Conservation (phyloP, 805 yeast species). For the Candida maesae region DNA sequence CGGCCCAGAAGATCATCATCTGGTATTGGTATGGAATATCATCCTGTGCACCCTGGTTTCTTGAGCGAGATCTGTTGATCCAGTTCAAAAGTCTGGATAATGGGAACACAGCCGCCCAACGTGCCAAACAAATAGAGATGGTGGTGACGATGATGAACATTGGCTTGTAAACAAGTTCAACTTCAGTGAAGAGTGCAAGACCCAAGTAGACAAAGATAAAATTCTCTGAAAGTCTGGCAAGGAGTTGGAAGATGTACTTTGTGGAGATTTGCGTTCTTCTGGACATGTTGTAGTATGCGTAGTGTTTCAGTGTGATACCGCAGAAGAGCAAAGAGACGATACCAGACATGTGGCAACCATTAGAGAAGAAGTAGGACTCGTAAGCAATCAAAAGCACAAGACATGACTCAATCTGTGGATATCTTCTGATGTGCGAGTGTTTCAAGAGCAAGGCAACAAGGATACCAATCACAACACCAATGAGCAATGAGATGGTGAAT, state of each 20-base stretch:
- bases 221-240: conserved; percentile 95
- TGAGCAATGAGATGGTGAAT: conserved; percentile 83
- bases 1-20: conserved; percentile 99
- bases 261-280: conserved; percentile 95
- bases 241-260: conserved; percentile 86
- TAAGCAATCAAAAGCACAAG: conserved; percentile 86
- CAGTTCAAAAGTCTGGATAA: conserved; percentile 80
- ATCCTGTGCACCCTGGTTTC: conserved; percentile 55
- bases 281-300: conserved; percentile 97
- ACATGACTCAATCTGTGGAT: conserved; percentile 97
- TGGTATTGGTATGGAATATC: conserved; percentile 95
- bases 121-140: conserved; percentile 84
- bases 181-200: conserved; percentile 91
- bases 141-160: conserved; percentile 86
- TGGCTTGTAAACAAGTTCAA: conserved; percentile 92
- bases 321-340: conserved; percentile 92
- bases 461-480: conserved; percentile 86
- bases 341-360: conserved; percentile 99
- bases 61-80: conserved; percentile 58
- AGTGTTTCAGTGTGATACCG: conserved; percentile 95
- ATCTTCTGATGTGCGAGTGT: conserved; percentile 88
- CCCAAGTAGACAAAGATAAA: conserved; percentile 96
- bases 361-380: conserved; percentile 94
- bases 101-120: conserved; percentile 98
- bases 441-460: conserved; percentile 85